phyloP scores from a whole-genome alignment of 179 eudicot genomes.

The Amaranthus tricolor region DNA sequence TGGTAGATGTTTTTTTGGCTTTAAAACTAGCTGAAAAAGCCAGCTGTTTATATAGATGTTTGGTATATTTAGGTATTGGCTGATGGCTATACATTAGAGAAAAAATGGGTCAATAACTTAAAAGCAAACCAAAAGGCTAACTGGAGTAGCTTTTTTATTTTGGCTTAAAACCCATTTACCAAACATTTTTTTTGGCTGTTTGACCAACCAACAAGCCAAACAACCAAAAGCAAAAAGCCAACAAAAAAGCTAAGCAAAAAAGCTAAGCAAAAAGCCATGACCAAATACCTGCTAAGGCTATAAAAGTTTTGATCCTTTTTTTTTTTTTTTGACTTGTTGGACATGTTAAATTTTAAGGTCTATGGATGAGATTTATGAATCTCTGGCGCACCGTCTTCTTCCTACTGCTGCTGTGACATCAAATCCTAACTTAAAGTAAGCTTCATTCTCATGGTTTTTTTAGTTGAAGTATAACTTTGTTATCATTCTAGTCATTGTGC shows the following conservation, averaged over 20 bases:
- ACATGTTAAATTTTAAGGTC: conserved; percentile 37
- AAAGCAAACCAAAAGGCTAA: too few species aligned
- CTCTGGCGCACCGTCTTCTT: conserved; percentile 74
- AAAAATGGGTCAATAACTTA: too few species aligned
- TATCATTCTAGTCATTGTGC: conserved; percentile 6
- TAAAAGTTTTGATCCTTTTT: not conserved
- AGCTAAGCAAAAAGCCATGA: not conserved
- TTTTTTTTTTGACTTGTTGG: conserved; percentile 4
- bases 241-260: not conserved
- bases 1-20: too few species aligned
- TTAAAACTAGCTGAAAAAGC: too few species aligned
- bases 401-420: conserved; percentile 65
- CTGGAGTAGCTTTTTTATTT: too few species aligned
- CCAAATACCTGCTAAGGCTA: not conserved
- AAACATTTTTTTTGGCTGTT: too few species aligned
- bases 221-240: not conserved
- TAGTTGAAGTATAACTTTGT: not conserved
- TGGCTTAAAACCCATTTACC: too few species aligned
- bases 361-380: conserved; percentile 87
- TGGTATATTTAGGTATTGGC: too few species aligned
- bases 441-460: not conserved
- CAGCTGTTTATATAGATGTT: too few species aligned
- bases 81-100: too few species aligned
- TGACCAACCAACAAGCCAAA: too few species aligned
- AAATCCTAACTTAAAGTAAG: conserved; percentile 74